Base-by-base conservation (phyloP, 2,329 filamentous ascomycete genomes). In the Ophiocordyceps australis region DNA sequence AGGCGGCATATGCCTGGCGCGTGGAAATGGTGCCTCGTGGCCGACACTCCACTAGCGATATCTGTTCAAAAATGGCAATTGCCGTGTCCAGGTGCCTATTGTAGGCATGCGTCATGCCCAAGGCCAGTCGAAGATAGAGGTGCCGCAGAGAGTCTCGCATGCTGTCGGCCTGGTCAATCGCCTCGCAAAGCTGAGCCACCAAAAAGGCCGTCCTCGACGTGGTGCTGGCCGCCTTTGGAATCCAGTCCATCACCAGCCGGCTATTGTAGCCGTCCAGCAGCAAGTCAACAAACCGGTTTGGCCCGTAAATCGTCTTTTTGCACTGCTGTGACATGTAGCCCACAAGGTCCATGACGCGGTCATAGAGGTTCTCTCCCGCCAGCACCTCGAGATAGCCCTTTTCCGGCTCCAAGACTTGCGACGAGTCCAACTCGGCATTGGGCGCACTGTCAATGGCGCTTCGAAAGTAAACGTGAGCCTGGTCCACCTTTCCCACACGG, bases 221-320 rank as follows among this genome's bases (percentile, higher is more conserved):
- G 20, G 50, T 52, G 25, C 46, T 44, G 0, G 48, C 51, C 1
- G 53, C 50, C n/a, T 46, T 48, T 9, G 52, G 52, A 5, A 55
- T 45, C 49, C 50, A 54, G 27, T 56, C 51, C 16, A 50, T 36
- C 2, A 52, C 41, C 4, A 46, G 33, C 7, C 32, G 39, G 14
- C 40, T 46, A 28, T 41, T 50, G 25, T 41, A 40, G 14, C 51
- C 45, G 11, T 44, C 41, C 0, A 56, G 33, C 6, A 56, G 28
- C 18, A 56, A 45, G 20, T 50, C 42, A 0, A 48, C 42, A 5
- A 56, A 33, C 5, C 45, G 41, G 9, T 34, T 45, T 5, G 39
- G 28, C 1, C 38, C 42, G 13, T 37, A 36, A 5, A 35, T 35
- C 3, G 28, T 29, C 2, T 41, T 36, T 4, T 36, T 40, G 14